A percentile compares a stretch with the other conserved stretches of the same genome.
Conservation (phyloP, 495 filamentous ascomycete genomes). For the Tuber microsphaerosporum region DNA sequence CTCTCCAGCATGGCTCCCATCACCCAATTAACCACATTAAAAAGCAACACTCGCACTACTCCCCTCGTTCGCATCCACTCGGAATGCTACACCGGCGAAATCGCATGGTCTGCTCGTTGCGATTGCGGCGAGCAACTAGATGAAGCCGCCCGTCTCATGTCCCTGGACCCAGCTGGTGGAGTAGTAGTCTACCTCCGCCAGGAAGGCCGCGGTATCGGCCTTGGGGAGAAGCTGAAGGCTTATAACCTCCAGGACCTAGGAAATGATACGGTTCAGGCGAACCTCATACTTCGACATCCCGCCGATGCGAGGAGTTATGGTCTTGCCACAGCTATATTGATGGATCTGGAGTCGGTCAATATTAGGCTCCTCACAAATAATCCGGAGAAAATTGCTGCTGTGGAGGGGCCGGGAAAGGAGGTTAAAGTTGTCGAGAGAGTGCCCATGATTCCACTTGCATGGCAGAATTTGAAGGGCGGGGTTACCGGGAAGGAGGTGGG, state of each 20-base stretch:
- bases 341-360: constrained; percentile 71
- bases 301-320: constrained; percentile 93
- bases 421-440: constrained; percentile 82
- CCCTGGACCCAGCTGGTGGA: constrained; percentile 67
- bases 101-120: constrained; percentile 92
- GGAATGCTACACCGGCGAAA: constrained; percentile 98
- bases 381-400: constrained; percentile 89
- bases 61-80: constrained; percentile 92
- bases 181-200: constrained; percentile 93
- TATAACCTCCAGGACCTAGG: constrained; percentile 97
- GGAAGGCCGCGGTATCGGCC: constrained; percentile 89
- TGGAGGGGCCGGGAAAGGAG: constrained; percentile 84
- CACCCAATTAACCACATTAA: constrained; percentile 19
- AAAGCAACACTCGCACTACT: constrained; percentile 33
- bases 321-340: constrained; percentile 84
- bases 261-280: constrained; percentile 92
- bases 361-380: constrained; percentile 93
- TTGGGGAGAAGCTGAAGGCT: constrained; percentile 92
- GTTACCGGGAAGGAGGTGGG: constrained; percentile 83
- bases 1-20: background rate
- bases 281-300: constrained; percentile 81
- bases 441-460: constrained; percentile 90
- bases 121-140: constrained; percentile 98
- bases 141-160: constrained; percentile 91
- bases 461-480: constrained; percentile 75